Conservation (phyloP, 306 rosid genomes). For the Prunus fruticosa region DNA sequence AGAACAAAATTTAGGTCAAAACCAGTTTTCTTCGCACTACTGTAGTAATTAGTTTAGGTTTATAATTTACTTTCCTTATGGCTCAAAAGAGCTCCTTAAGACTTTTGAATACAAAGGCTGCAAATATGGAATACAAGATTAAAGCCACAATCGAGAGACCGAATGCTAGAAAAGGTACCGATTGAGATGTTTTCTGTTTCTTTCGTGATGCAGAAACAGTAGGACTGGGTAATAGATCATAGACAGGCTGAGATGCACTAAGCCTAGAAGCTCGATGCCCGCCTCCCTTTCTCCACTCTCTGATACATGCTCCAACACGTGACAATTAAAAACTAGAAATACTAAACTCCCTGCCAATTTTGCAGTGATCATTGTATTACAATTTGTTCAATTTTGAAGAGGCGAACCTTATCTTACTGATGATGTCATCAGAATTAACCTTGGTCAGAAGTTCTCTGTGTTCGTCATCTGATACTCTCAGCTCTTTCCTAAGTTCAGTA, state of each 20-base stretch:
- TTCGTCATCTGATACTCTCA: conserved; percentile 96
- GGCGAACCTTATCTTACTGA: conserved; percentile 63
- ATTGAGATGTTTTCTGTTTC: conserved; percentile 77
- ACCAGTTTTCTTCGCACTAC: conserved; percentile 4
- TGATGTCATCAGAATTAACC: conserved; percentile 89
- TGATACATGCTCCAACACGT: conserved; percentile 31
- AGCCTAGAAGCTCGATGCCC: conserved; percentile 70
- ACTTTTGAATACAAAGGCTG: conserved; percentile 14
- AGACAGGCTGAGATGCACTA: conserved; percentile 58
- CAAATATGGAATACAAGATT: conserved; percentile 4
- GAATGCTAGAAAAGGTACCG: conserved; percentile 46
- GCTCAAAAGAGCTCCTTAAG: conserved; percentile 18
- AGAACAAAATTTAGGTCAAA: neutral
- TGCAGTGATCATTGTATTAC: neutral
- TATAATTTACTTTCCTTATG: neutral
- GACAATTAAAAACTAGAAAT: conserved; percentile 18
- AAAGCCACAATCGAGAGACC: conserved; percentile 22
- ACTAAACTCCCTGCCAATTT: conserved; percentile 1
- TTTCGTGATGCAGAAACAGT: conserved; percentile 78
- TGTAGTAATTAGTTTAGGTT: neutral
- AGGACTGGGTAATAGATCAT: conserved; percentile 72
- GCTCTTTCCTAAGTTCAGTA: conserved; percentile 95
- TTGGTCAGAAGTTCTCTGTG: conserved; percentile 83
- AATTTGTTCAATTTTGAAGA: conserved; percentile 17
- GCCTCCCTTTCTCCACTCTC: conserved; percentile 90